Evolutionary conservation across 1,139 yeast genomes (phyloP).

Genomic region (Pichia sp.): DNA sequence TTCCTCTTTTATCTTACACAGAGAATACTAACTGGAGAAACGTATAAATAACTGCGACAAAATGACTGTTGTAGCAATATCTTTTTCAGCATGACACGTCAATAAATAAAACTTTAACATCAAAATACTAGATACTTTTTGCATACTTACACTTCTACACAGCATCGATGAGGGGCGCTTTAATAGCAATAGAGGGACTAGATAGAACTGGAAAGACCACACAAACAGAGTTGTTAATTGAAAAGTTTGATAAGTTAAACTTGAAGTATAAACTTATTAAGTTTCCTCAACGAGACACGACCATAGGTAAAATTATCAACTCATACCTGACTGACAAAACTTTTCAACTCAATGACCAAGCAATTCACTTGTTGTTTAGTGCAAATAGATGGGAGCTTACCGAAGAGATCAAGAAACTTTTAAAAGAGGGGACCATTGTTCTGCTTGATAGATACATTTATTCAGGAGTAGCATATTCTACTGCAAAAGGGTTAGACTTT

Average conservation of each 20-base stretch:
- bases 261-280: conserved; percentile 45
- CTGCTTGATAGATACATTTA: conserved; percentile 83
- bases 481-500: conserved; percentile 69
- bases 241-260: conserved; percentile 17
- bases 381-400: conserved; percentile 92
- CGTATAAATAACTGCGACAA: no score
- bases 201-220: conserved; percentile 95
- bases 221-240: conserved; percentile 49
- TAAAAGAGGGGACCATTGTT: conserved; percentile 51
- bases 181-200: conserved; percentile 84
- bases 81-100: no score
- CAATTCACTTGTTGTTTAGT: conserved; percentile 81
- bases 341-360: conserved; percentile 54
- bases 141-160: background rate
- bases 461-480: conserved; percentile 88
- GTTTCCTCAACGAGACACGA: conserved; percentile 83
- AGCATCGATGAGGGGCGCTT: conserved; percentile 44
- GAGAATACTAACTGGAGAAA: no score
- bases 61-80: no score
- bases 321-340: conserved; percentile 51
- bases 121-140: no score
- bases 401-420: conserved; percentile 36
- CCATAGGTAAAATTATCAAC: conserved; percentile 73
- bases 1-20: no score
- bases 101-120: no score